phyloP scores from a whole-genome alignment of 2,329 filamentous ascomycete genomes.

The Aspergillus aculeatinus region DNA sequence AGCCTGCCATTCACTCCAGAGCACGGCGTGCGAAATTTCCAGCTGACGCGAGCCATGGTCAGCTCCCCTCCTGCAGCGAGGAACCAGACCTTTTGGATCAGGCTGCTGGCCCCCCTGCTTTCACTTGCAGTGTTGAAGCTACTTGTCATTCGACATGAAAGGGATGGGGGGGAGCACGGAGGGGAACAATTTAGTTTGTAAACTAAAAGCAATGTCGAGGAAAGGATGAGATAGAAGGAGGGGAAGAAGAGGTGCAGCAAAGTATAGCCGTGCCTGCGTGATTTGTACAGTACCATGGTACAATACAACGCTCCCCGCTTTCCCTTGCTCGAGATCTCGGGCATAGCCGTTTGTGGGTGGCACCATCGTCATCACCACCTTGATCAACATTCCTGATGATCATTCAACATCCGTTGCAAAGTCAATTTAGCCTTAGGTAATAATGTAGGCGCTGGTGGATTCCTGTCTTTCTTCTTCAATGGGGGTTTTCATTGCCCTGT shows the following conservation, averaged over 20 bases:
- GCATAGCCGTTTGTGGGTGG: conserved; percentile 25
- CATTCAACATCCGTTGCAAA: neutral
- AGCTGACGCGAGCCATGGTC: conserved; percentile 19
- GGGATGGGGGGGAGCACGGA: no score
- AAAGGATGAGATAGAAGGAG: conserved; percentile 4
- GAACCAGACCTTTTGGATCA: neutral
- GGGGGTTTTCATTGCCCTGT: no score
- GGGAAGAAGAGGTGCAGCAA: conserved; percentile 4
- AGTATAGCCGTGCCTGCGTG: conserved; percentile 16
- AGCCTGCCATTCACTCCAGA: conserved; percentile 19
- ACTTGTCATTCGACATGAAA: neutral
- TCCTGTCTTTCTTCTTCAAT: no score
- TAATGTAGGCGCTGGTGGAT: neutral
- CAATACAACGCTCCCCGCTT: conserved; percentile 24
- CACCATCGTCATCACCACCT: conserved; percentile 19
- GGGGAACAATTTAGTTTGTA: neutral
- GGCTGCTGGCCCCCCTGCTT: neutral
- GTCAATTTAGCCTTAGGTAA: neutral
- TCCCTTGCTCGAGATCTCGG: conserved; percentile 29
- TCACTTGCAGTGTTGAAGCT: conserved; percentile 3
- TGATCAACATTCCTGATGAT: neutral
- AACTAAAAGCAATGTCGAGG: conserved; percentile 5
- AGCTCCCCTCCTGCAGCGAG: conserved; percentile 21
- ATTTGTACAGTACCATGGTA: conserved; percentile 26
- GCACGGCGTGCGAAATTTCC: conserved; percentile 13